Conservation (phyloP, 164 flowering plant species). For the Nymphaea colorata region DNA sequence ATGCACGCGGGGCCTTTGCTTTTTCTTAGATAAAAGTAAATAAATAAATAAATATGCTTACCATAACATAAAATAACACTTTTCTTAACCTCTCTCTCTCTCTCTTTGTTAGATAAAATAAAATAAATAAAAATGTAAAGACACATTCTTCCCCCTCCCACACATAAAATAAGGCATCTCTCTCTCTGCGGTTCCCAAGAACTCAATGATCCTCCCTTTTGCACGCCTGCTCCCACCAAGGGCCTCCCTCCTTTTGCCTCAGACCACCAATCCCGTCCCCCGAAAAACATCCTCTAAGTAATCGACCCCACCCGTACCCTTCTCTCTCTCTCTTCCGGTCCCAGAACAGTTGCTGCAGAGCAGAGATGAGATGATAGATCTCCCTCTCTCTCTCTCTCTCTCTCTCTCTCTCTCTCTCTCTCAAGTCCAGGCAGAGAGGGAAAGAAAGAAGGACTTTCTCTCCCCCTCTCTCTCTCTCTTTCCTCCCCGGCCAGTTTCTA, state of each 20-base stretch:
- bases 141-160: too few species aligned
- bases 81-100: neutral
- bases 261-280: too few species aligned
- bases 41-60: too few species aligned
- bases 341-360: too few species aligned
- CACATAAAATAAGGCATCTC: neutral
- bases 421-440: neutral
- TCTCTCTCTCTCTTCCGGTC: too few species aligned
- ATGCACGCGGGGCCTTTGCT: neutral
- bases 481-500: neutral
- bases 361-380: too few species aligned
- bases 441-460: neutral
- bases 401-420: slow-evolving; percentile 3
- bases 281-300: too few species aligned
- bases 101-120: neutral
- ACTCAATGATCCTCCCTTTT: neutral
- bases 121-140: too few species aligned
- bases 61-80: too few species aligned
- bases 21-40: neutral
- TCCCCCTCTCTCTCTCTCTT: too few species aligned
- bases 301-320: too few species aligned
- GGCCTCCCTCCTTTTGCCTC: too few species aligned
- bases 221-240: neutral
- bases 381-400: neutral
- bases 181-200: neutral